Conservation (phyloP, 2,329 filamentous ascomycete species). For the Calonectria pseudoreteaudii region DNA sequence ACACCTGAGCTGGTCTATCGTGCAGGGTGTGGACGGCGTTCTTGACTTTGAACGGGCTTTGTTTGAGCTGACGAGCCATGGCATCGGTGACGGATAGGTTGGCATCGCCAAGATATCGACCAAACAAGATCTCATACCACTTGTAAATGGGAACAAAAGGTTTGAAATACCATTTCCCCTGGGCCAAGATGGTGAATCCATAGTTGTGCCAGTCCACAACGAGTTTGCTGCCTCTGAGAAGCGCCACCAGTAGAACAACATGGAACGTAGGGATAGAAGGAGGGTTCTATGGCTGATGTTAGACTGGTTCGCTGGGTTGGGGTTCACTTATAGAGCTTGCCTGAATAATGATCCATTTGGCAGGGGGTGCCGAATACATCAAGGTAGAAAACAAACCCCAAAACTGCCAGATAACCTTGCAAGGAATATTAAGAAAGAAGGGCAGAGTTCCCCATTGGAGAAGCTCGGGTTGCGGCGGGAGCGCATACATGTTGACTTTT, state of each 20-base stretch:
- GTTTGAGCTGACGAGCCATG: conserved; percentile 80
- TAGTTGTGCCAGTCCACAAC: conserved; percentile 99
- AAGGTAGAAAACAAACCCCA: conserved; percentile 77
- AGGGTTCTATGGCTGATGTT: conserved; percentile 74
- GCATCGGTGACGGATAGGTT: conserved; percentile 92
- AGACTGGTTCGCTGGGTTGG: neutral
- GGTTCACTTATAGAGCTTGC: conserved; percentile 52
- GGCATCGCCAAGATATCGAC: conserved; percentile 72
- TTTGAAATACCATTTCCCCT: conserved; percentile 67
- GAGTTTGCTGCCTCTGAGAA: conserved; percentile 82
- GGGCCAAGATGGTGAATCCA: conserved; percentile 89
- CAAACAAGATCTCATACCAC: conserved; percentile 81
- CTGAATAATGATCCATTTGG: conserved; percentile 88
- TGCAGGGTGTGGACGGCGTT: conserved; percentile 79
- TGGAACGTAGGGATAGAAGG: conserved; percentile 93
- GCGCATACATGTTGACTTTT: conserved; percentile 76
- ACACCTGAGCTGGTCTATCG: conserved; percentile 86
- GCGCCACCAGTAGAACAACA: conserved; percentile 78
- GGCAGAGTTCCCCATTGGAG: conserved; percentile 77
- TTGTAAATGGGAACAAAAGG: conserved; percentile 83
- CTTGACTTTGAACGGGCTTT: conserved; percentile 72
- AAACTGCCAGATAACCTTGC: conserved; percentile 89
- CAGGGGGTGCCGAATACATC: conserved; percentile 78
- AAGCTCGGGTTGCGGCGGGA: conserved; percentile 74
- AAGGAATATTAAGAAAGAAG: conserved; percentile 81